Evolutionary conservation across 2,329 filamentous ascomycete genomes (phyloP), one percentile per base, ranked within the genome.

Genomic region (Penicillium paneum): DNA sequence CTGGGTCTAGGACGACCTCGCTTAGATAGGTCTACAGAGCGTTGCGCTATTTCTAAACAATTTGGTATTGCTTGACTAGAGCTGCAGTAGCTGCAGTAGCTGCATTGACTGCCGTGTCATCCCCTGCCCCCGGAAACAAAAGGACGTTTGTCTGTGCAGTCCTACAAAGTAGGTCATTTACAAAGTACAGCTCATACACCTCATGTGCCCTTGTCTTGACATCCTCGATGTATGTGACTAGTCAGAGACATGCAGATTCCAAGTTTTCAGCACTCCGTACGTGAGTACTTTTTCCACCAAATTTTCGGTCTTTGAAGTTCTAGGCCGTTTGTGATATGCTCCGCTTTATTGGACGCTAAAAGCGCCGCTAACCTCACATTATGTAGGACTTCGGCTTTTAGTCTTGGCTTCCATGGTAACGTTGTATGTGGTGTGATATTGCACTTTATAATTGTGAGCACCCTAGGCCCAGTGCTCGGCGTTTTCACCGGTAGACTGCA

Each of bases 281-380:
- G 31, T 41, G 39, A 4, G 40, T 46, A 38, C 26, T 32, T 39
- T 48, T 31, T 8, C 6, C 6, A 17, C 31, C 26, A 5, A 29
- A 35, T 29, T 21, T 24, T 12, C 15, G 19, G 42, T 46, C 41
- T 39, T 21, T 17, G 11, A 13, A 38, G 52, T 50, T 50, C 52
- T 54, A 46, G 52, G 39, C 52, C 52, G 12, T 50, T 35, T 3
- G 40, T 29, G 21, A 43, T 34, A 42, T 49, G 47, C 47, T 55
- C 52, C 52, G 48, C 52, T 52, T 50, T 49, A 7, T 40, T 29
- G 38, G 24, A 34, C 36, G 35, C 51, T 53, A 53, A 53, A 41
- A 26, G 39, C 17, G 44, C 41, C 48, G 45, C 46, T 54, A 43
- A 35, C 19, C 21, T 34, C 11, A 40, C 32, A 31, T 8, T 34